Evolutionary conservation across 2,329 filamentous ascomycete genomes (phyloP).

Genomic region (Fusarium transvaalense): DNA sequence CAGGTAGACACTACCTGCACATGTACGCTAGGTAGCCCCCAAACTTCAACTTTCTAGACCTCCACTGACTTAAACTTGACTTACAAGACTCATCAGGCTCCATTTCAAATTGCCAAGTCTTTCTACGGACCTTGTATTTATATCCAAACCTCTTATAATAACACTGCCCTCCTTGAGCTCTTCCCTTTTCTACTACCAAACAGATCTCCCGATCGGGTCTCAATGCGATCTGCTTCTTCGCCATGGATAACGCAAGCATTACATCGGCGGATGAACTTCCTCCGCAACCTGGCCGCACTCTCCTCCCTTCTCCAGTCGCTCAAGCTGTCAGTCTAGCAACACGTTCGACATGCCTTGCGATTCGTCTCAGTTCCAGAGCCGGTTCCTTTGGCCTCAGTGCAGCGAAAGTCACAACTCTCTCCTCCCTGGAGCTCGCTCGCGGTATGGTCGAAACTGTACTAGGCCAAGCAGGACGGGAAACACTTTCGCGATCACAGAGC

Average conservation of each 20-base stretch:
- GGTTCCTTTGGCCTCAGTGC: constrained; percentile 65
- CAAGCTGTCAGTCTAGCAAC: constrained; percentile 71
- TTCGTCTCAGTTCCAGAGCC: constrained; percentile 66
- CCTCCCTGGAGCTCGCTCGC: constrained; percentile 68
- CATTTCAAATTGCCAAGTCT: neutral
- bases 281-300: constrained; percentile 56
- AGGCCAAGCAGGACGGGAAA: constrained; percentile 64
- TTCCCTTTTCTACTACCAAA: neutral
- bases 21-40: constrained; percentile 6
- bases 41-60: constrained; percentile 17
- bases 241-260: constrained; percentile 41
- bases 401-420: constrained; percentile 68
- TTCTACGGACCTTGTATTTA: neutral
- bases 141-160: neutral
- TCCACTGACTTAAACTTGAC: constrained; percentile 15
- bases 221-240: constrained; percentile 20
- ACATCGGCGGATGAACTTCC: constrained; percentile 32
- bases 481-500: constrained; percentile 59
- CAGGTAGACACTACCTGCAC: neutral
- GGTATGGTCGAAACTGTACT: constrained; percentile 67
- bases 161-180: neutral
- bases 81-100: neutral
- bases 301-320: constrained; percentile 70
- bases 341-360: constrained; percentile 68
- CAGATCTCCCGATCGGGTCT: constrained; percentile 10